Evolutionary conservation across 495 filamentous ascomycete species (phyloP), one percentile per base, ranked within the genome.

Genomic region (Aspergillus steynii): DNA sequence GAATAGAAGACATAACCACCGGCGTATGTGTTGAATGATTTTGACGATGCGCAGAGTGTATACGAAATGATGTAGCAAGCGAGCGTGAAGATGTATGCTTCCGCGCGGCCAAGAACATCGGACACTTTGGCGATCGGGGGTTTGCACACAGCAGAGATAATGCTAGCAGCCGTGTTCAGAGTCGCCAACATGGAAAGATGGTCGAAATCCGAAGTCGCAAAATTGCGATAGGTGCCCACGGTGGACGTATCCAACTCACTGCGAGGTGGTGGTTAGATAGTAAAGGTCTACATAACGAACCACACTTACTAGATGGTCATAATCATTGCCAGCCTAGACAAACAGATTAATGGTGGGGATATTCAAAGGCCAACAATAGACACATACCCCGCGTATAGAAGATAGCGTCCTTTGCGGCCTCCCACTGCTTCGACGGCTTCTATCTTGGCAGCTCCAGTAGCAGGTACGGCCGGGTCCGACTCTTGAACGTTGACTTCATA

Each of bases 81-180:
- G 27, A 81, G 72, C 45, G 77, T 73, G 59, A 80, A 61, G 50
- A 76, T 68, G 61, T 80, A 82, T 4, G 78, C 75, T 50, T 79
- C 71, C 4, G 68, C 77, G 51, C 80, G 74, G 2, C 80, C 80
- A 29, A 81, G 70, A 48, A 81, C 75, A 55, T 80, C 77, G 12
- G 80, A 81, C 10, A 82, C 48, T 58, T 82, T 82, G 20, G 80
- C 78, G 32, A 82, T 74, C 8, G 77, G 77, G 7, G 80, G 80
- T 63, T 82, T 82, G 7, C 73, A 67, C 8, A 81, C 70, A 0
- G 74, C 77, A 15, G 80, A 74, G 31, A 81, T 71, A 54, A 82
- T 81, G 45, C 73, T 72, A 14, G 69, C 67, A 1, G 78, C 78
- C 3, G 78, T 82, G 50, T 70, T 75, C 4, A 82, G 60, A 0